These are phyloP conservation scores for Podosphaera aphanis DNA, from an alignment of 2,329 filamentous ascomycete species.

Conservation along the genomic window DNA sequence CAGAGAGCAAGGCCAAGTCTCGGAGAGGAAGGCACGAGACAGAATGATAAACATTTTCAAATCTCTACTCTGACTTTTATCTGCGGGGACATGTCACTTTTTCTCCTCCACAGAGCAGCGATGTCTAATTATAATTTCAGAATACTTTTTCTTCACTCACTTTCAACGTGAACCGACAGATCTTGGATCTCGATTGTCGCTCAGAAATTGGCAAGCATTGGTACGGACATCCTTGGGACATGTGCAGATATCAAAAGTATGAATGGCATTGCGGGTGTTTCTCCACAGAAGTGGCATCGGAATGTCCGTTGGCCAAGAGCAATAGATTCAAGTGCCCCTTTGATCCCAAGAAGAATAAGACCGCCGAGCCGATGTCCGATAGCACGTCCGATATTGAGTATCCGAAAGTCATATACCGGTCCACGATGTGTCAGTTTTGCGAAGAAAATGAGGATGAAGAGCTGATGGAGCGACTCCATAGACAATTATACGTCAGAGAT, in stretches of 20 bases:
- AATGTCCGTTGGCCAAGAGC: not conserved
- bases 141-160: not conserved
- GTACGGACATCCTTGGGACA: not conserved
- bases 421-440: no score
- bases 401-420: no score
- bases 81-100: not conserved
- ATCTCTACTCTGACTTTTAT: not conserved
- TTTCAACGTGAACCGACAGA: not conserved
- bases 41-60: not conserved
- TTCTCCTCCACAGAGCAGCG: not conserved
- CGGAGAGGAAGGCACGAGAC: not conserved
- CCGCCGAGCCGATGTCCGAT: no score
- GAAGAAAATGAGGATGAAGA: no score
- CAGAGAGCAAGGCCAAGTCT: not conserved
- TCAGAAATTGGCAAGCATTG: not conserved
- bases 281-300: not conserved
- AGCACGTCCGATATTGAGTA: no score
- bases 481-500: no score
- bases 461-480: no score
- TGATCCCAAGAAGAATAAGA: not conserved
- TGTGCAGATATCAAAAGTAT: not conserved
- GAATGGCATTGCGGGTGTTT: not conserved
- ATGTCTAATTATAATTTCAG: not conserved
- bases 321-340: not conserved
- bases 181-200: not conserved